Evolutionary conservation across 192 early-diverging fungal species (phyloP).

Genomic region (Coemansia erecta): DNA sequence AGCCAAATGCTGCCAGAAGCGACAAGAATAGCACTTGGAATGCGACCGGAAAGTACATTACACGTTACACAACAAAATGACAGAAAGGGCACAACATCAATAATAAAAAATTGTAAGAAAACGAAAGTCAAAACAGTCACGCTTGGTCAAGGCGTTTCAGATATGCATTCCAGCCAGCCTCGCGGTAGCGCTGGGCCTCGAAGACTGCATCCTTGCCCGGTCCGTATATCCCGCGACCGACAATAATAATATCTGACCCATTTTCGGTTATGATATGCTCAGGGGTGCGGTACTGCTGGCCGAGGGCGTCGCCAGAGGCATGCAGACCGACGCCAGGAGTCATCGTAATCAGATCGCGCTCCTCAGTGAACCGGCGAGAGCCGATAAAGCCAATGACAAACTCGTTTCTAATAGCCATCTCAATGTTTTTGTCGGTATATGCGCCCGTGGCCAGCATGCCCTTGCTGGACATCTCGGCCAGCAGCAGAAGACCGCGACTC

Average conservation of each 20-base stretch:
- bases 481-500: slow-evolving; percentile 74
- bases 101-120: background rate
- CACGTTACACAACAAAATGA: background rate
- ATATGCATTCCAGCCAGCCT: slow-evolving; percentile 97
- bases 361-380: slow-evolving; percentile 59
- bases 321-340: slow-evolving; percentile 92
- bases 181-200: slow-evolving; percentile 82
- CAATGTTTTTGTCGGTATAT: slow-evolving; percentile 84
- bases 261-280: slow-evolving; percentile 77
- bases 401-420: slow-evolving; percentile 84
- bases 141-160: slow-evolving; percentile 51
- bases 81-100: background rate
- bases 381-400: slow-evolving; percentile 97
- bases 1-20: slow-evolving; percentile 40
- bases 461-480: slow-evolving; percentile 96
- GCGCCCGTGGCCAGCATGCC: slow-evolving; percentile 77
- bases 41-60: slow-evolving; percentile 40
- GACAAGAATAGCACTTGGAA: slow-evolving; percentile 47
- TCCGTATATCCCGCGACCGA: slow-evolving; percentile 96
- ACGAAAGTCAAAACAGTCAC: background rate
- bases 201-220: slow-evolving; percentile 63
- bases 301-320: slow-evolving; percentile 78
- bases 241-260: slow-evolving; percentile 96
- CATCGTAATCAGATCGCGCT: slow-evolving; percentile 91
- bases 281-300: slow-evolving; percentile 96